Percentiles rank a stretch among this genome's conserved stretches.
Evolutionary conservation across 1,139 yeast species (phyloP).

Genomic region (Wickerhamomyces sp.): DNA sequence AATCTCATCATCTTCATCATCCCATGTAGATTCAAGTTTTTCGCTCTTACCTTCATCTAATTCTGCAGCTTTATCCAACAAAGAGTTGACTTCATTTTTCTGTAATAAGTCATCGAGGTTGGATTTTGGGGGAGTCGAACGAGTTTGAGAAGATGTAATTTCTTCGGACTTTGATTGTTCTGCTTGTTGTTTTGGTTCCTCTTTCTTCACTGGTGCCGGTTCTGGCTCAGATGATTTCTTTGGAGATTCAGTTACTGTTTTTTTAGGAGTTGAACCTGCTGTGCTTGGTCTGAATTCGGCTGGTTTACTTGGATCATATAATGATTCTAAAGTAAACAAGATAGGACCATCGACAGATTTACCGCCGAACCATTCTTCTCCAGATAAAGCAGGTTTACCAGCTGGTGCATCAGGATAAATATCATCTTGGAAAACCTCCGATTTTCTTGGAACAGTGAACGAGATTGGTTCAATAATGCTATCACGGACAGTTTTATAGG

Average conservation of each 20-base stretch:
- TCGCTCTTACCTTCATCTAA: constrained; percentile 37
- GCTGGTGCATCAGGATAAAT: constrained; percentile 92
- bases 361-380: constrained; percentile 77
- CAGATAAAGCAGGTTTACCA: constrained; percentile 67
- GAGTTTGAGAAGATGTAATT: constrained; percentile 2
- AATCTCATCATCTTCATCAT: constrained; percentile 21
- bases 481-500: constrained; percentile 84
- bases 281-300: constrained; percentile 37
- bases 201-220: constrained; percentile 2
- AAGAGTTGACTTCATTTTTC: constrained; percentile 41
- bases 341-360: constrained; percentile 80
- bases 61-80: constrained; percentile 47
- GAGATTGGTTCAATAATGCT: constrained; percentile 82
- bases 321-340: constrained; percentile 65
- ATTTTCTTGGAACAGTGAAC: constrained; percentile 87
- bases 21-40: constrained; percentile 30
- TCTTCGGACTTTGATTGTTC: constrained; percentile 5
- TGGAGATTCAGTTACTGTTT: constrained; percentile 35
- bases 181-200: constrained; percentile 16
- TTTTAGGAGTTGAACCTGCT: constrained; percentile 28
- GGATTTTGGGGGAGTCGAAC: constrained; percentile 20
- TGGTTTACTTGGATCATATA: constrained; percentile 68
- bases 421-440: constrained; percentile 89
- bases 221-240: constrained; percentile 10
- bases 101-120: constrained; percentile 43